phyloP scores from a whole-genome alignment of 768 basidiomycete genomes.

The Phaeolepiota aurea region DNA sequence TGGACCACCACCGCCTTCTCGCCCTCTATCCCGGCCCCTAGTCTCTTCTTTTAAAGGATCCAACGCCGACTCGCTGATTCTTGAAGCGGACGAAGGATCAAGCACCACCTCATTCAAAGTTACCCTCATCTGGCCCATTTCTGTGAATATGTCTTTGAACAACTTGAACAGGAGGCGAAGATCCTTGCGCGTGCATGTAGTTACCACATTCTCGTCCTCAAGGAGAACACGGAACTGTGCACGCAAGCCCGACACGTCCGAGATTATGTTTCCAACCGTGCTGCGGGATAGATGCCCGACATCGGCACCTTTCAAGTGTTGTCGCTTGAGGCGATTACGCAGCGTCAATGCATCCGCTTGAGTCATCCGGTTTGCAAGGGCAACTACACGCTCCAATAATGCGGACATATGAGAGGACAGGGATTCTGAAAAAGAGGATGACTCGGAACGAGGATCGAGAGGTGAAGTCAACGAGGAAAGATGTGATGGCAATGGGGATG shows the following conservation, averaged over 20 bases:
- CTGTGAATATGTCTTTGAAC: conserved; percentile 75
- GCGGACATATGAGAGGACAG: conserved; percentile 47
- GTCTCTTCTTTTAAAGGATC: conserved; percentile 45
- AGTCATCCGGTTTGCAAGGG: conserved; percentile 46
- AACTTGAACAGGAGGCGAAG: conserved; percentile 76
- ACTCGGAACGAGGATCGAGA: conserved; percentile 62
- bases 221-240: conserved; percentile 62
- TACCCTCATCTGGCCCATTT: conserved; percentile 74
- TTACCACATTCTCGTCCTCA: conserved; percentile 65
- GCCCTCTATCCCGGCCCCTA: conserved; percentile 25
- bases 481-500: conserved; percentile 26
- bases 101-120: conserved; percentile 86
- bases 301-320: conserved; percentile 80
- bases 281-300: conserved; percentile 79
- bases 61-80: conserved; percentile 64
- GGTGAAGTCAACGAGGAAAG: conserved; percentile 30
- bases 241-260: conserved; percentile 65
- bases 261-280: conserved; percentile 67
- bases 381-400: conserved; percentile 55
- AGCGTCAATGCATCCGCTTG: conserved; percentile 83
- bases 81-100: conserved; percentile 70
- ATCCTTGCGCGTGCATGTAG: conserved; percentile 67
- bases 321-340: conserved; percentile 84
- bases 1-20: conserved; percentile 19
- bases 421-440: conserved; percentile 55